These are phyloP conservation scores for Phlebopus sp. DNA, from an alignment of 1,284 basidiomycete species.

Conservation along the genomic window DNA sequence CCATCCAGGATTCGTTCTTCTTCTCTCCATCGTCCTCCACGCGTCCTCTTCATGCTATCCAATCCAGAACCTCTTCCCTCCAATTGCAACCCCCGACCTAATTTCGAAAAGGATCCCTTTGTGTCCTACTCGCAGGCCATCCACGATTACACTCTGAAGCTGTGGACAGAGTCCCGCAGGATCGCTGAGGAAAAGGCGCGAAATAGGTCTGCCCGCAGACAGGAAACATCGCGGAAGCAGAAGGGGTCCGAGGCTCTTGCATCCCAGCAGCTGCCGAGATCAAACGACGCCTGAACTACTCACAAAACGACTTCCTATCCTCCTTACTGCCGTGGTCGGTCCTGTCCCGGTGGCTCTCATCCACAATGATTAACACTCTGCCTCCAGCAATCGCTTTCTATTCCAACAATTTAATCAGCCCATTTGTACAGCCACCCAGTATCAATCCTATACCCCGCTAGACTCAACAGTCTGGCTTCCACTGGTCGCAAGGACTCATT, in stretches of 20 bases:
- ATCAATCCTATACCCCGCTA: constrained; percentile 1
- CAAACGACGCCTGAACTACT: constrained; percentile 16
- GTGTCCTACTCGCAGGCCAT: constrained; percentile 58
- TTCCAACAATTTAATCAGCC: constrained; percentile 11
- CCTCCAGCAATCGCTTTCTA: constrained; percentile 11
- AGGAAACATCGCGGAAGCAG: constrained; percentile 24
- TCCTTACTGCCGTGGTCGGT: constrained; percentile 16
- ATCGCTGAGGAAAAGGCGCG: constrained; percentile 52
- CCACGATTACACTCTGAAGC: constrained; percentile 62
- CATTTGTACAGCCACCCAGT: constrained; percentile 16
- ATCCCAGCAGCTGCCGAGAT: constrained; percentile 5
- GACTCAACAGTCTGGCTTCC: neutral
- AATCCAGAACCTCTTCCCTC: constrained; percentile 6
- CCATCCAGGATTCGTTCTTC: neutral
- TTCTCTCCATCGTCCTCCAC: neutral
- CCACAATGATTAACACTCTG: constrained; percentile 12
- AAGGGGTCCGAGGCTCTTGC: constrained; percentile 15
- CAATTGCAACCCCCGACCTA: constrained; percentile 1
- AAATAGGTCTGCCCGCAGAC: constrained; percentile 24
- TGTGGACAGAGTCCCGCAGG: constrained; percentile 66
- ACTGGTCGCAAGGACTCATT: constrained; percentile 1
- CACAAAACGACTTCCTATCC: constrained; percentile 2
- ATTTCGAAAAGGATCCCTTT: constrained; percentile 37
- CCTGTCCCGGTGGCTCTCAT: constrained; percentile 7
- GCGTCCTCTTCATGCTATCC: constrained; percentile 19